phyloP scores from a whole-genome alignment of 2,329 filamentous ascomycete genomes.

The Fusarium keratoplasticum region DNA sequence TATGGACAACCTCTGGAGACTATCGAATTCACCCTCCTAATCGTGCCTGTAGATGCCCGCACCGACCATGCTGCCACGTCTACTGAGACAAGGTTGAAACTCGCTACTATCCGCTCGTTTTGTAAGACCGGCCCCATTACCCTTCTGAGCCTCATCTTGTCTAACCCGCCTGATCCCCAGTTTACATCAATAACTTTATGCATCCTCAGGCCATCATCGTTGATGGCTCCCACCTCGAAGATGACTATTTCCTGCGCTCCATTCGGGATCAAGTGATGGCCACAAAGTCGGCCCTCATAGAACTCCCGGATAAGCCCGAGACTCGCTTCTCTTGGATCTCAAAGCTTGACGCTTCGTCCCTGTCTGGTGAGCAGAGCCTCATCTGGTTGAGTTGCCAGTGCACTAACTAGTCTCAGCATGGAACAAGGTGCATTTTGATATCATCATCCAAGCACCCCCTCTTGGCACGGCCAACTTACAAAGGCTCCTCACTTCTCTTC shows the following conservation, averaged over 20 bases:
- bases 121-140: slow-evolving; percentile 53
- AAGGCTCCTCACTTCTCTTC: slow-evolving; percentile 80
- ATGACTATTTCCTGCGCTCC: slow-evolving; percentile 73
- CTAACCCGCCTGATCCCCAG: slow-evolving; percentile 46
- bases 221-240: slow-evolving; percentile 75
- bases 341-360: slow-evolving; percentile 77
- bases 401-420: slow-evolving; percentile 65
- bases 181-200: slow-evolving; percentile 78
- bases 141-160: neutral
- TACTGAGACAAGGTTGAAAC: slow-evolving; percentile 75
- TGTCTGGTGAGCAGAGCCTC: slow-evolving; percentile 65
- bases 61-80: slow-evolving; percentile 79
- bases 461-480: slow-evolving; percentile 80
- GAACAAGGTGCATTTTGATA: slow-evolving; percentile 83
- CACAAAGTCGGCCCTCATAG: slow-evolving; percentile 74
- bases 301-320: slow-evolving; percentile 73
- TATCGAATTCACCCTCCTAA: slow-evolving; percentile 22
- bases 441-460: slow-evolving; percentile 81
- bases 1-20: slow-evolving; percentile 40
- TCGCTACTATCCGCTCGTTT: slow-evolving; percentile 73
- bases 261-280: slow-evolving; percentile 66
- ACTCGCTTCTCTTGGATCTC: slow-evolving; percentile 81
- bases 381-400: slow-evolving; percentile 27
- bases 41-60: slow-evolving; percentile 71
- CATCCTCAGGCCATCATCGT: slow-evolving; percentile 82